phyloP scores from a whole-genome alignment of 371 early-diverging fungal genomes.

The Parasitella parasitica region DNA sequence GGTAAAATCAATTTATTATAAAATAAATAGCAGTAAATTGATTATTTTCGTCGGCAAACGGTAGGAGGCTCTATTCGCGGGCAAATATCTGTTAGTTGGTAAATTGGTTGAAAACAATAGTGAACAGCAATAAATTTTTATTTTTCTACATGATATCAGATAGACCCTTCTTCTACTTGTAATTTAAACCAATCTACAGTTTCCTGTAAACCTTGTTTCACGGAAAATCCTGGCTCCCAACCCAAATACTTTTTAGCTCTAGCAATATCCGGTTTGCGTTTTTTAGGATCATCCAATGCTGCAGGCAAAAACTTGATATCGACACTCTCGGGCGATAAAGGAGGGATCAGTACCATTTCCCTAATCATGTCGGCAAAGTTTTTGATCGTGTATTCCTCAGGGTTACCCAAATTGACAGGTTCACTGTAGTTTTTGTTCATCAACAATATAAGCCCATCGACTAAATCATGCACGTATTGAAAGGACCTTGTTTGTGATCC shows the following conservation, averaged over 20 bases:
- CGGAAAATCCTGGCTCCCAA: slow-evolving; percentile 79
- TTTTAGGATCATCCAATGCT: slow-evolving; percentile 81
- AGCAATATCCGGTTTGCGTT: slow-evolving; percentile 78
- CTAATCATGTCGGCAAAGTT: slow-evolving; percentile 81
- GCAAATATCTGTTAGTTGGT: slow-evolving; percentile 24
- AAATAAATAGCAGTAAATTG: neutral
- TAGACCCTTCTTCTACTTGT: slow-evolving; percentile 41
- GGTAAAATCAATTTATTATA: no score
- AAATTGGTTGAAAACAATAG: slow-evolving; percentile 20
- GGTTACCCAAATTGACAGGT: slow-evolving; percentile 87
- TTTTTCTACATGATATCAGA: slow-evolving; percentile 5
- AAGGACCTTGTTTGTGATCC: slow-evolving; percentile 86
- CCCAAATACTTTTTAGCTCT: slow-evolving; percentile 66
- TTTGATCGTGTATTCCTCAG: slow-evolving; percentile 83
- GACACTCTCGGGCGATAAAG: slow-evolving; percentile 37
- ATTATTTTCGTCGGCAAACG: neutral
- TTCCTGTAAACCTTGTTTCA: slow-evolving; percentile 79
- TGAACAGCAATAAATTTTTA: neutral
- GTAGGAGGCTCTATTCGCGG: slow-evolving; percentile 15
- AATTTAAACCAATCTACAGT: slow-evolving; percentile 82
- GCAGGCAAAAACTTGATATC: slow-evolving; percentile 70
- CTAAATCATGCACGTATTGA: slow-evolving; percentile 87
- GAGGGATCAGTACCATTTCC: slow-evolving; percentile 57
- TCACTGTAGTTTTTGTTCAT: slow-evolving; percentile 75
- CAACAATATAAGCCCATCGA: slow-evolving; percentile 79